Percentiles rank a stretch among this genome's conserved stretches.
Evolutionary conservation across 495 filamentous ascomycete species (phyloP).

Genomic region (Tuber indicum): DNA sequence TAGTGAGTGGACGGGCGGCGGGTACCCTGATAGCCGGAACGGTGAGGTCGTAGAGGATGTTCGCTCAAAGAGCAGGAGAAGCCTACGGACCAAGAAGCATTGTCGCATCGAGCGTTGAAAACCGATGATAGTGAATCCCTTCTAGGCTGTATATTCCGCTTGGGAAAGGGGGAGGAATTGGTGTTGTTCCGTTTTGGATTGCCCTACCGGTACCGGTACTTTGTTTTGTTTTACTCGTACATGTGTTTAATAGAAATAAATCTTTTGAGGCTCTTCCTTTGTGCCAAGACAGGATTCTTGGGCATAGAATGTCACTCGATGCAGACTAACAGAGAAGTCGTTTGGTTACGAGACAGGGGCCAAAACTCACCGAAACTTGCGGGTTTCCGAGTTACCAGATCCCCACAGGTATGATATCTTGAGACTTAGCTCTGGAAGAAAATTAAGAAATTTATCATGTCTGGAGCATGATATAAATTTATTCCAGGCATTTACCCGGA

Average conservation of each 20-base stretch:
- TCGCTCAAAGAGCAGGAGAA: constrained; percentile 23
- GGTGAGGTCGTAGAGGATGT: background rate
- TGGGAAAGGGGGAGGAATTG: background rate
- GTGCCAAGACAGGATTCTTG: background rate
- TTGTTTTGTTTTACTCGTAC: background rate
- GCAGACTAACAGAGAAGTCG: no score
- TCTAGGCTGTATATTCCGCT: background rate
- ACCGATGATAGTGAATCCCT: background rate
- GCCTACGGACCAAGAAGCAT: constrained; percentile 34
- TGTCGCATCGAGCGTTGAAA: constrained; percentile 27
- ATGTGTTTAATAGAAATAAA: background rate
- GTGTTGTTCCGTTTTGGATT: background rate
- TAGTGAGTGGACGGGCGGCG: background rate
- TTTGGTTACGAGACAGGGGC: no score
- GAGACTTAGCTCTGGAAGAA: no score
- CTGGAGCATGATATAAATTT: no score
- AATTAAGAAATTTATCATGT: no score
- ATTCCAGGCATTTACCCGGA: no score
- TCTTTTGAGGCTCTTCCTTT: background rate
- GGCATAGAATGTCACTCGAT: background rate
- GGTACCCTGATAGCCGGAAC: background rate
- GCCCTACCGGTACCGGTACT: no score
- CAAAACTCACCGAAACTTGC: no score
- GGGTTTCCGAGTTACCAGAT: no score
- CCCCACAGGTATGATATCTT: no score